Conservation (phyloP, 2,329 filamentous ascomycete species). For the Cordyceps fumosorosea region DNA sequence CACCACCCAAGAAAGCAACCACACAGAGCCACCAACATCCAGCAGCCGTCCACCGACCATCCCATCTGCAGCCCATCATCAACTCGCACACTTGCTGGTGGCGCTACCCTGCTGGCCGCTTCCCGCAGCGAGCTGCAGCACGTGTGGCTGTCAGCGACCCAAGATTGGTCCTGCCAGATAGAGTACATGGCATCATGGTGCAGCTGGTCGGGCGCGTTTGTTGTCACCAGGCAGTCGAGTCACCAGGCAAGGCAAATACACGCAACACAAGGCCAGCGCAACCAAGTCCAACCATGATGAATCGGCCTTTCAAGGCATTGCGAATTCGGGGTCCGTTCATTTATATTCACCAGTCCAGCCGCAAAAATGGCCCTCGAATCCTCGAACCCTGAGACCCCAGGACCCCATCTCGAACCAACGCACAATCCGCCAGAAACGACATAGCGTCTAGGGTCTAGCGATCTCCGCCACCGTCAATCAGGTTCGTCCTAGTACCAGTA, state of each 20-base stretch:
- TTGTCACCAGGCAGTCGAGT: not conserved
- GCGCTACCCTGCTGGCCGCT: slow-evolving; percentile 3
- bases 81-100: not conserved
- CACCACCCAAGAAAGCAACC: not conserved
- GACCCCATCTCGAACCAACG: not conserved
- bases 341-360: not conserved
- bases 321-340: not conserved
- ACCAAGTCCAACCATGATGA: not conserved
- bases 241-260: not conserved
- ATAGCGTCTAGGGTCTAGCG: not conserved
- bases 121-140: not conserved
- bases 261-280: not conserved
- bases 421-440: slow-evolving; percentile 1
- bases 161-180: slow-evolving; percentile 12
- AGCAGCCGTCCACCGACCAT: not conserved
- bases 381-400: not conserved
- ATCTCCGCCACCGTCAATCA: slow-evolving; percentile 3
- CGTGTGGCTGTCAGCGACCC: slow-evolving; percentile 6
- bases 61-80: not conserved
- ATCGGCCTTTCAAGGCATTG: not conserved
- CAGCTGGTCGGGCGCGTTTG: not conserved
- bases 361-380: not conserved
- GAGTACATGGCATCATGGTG: slow-evolving; percentile 4
- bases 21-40: not conserved
- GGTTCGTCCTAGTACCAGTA: not conserved